Evolutionary conservation across 2,329 filamentous ascomycete species (phyloP).

Genomic region (Pyricularia sp.): DNA sequence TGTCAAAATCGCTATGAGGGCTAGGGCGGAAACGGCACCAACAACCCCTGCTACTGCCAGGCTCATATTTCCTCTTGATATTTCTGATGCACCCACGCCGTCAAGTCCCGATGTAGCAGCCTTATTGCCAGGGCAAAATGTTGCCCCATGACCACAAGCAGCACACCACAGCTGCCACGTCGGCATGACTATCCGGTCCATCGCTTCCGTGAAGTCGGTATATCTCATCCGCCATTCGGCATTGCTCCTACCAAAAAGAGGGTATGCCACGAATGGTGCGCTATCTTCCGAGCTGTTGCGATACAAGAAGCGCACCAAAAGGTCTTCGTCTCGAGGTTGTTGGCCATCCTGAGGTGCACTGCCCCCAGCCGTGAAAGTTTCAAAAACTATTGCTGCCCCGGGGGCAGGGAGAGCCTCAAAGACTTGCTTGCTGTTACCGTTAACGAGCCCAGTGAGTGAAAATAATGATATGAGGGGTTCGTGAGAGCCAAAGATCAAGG

Average conservation of each 20-base stretch:
- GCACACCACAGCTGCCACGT: slow-evolving; percentile 28
- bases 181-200: slow-evolving; percentile 22
- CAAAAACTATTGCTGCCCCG: slow-evolving; percentile 63
- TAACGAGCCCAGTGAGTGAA: slow-evolving; percentile 31
- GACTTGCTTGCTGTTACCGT: slow-evolving; percentile 37
- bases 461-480: slow-evolving; percentile 45
- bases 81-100: background rate
- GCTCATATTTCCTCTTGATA: slow-evolving; percentile 11
- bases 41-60: slow-evolving; percentile 31
- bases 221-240: slow-evolving; percentile 22
- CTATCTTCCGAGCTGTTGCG: slow-evolving; percentile 29
- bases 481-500: slow-evolving; percentile 39
- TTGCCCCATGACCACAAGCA: slow-evolving; percentile 21
- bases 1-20: slow-evolving; percentile 15
- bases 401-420: slow-evolving; percentile 45
- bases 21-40: slow-evolving; percentile 28
- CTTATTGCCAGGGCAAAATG: slow-evolving; percentile 23
- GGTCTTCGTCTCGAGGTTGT: slow-evolving; percentile 21
- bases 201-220: slow-evolving; percentile 22
- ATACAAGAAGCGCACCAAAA: slow-evolving; percentile 45
- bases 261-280: slow-evolving; percentile 21
- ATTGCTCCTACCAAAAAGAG: slow-evolving; percentile 26
- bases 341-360: slow-evolving; percentile 10
- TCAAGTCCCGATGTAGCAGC: background rate
- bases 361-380: slow-evolving; percentile 36